Evolutionary conservation across 2,329 filamentous ascomycete genomes (phyloP).

Genomic region (Aspergillus luchuensis): DNA sequence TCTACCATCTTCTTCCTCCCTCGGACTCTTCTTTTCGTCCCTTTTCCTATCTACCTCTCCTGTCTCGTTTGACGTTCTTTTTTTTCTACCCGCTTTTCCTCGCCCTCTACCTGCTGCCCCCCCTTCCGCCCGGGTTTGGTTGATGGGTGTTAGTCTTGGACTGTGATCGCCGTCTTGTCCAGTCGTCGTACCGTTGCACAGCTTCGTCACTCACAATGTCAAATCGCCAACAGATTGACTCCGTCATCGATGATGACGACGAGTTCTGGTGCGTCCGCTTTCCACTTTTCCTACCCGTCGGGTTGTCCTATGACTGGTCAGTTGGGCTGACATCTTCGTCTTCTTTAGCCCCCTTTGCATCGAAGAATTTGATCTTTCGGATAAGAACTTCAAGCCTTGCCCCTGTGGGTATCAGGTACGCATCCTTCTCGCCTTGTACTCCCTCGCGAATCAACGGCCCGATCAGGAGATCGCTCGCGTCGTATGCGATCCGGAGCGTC

Average conservation of each 20-base stretch:
- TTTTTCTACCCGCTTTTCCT: constrained; percentile 6
- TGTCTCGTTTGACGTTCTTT: constrained; percentile 5
- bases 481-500: constrained; percentile 13
- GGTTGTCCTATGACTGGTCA: neutral
- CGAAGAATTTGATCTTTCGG: constrained; percentile 96
- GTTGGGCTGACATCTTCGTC: constrained; percentile 26
- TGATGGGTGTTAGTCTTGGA: constrained; percentile 21
- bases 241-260: constrained; percentile 54
- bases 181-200: constrained; percentile 26
- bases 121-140: constrained; percentile 23
- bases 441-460: neutral
- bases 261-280: constrained; percentile 47
- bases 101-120: constrained; percentile 20
- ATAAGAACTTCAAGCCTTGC: constrained; percentile 95
- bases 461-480: constrained; percentile 7
- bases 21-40: constrained; percentile 14
- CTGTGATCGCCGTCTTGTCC: constrained; percentile 17
- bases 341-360: constrained; percentile 84
- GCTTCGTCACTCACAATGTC: constrained; percentile 42
- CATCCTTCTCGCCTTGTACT: neutral
- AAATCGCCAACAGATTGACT: constrained; percentile 49
- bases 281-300: neutral
- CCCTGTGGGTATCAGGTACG: constrained; percentile 96
- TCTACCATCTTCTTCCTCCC: constrained; percentile 16
- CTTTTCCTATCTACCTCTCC: constrained; percentile 5